Conservation (phyloP, 768 basidiomycete species). For the Brasilioporus rufonigricans region DNA sequence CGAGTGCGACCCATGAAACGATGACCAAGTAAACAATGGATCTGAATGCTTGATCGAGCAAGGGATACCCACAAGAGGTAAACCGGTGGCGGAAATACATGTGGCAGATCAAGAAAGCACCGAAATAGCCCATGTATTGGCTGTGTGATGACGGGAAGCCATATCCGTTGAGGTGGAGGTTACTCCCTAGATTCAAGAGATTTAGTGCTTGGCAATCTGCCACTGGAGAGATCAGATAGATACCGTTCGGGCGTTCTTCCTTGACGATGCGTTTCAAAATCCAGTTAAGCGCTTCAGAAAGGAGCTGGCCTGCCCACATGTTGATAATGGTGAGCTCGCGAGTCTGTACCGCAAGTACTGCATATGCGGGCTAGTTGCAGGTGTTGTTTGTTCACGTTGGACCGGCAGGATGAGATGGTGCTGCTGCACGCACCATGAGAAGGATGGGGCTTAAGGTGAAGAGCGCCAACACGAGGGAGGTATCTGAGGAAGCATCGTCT, state of each 20-base stretch:
- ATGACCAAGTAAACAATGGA: constrained; percentile 47
- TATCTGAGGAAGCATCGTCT: constrained; percentile 63
- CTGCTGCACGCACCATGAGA: constrained; percentile 54
- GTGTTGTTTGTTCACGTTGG: constrained; percentile 1
- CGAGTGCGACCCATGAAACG: constrained; percentile 54
- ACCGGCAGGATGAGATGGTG: not conserved
- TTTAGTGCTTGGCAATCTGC: constrained; percentile 1
- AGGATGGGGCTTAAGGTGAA: constrained; percentile 69
- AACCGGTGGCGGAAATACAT: constrained; percentile 69
- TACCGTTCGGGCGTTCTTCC: constrained; percentile 67
- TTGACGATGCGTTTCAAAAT: constrained; percentile 65
- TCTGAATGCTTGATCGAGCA: constrained; percentile 55
- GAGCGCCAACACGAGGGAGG: constrained; percentile 58
- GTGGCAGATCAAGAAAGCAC: constrained; percentile 73
- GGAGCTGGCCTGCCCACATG: constrained; percentile 82
- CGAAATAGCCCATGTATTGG: constrained; percentile 89
- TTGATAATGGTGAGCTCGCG: constrained; percentile 77
- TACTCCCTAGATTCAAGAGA: constrained; percentile 10
- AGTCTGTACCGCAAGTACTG: constrained; percentile 67
- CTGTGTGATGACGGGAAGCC: constrained; percentile 89
- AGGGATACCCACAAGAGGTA: constrained; percentile 44
- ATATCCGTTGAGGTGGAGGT: constrained; percentile 53
- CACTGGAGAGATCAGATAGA: constrained; percentile 15
- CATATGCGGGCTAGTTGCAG: constrained; percentile 66
- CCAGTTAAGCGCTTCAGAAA: constrained; percentile 69